phyloP scores from a whole-genome alignment of 768 basidiomycete species.

The Xanthoconium stramineum region DNA sequence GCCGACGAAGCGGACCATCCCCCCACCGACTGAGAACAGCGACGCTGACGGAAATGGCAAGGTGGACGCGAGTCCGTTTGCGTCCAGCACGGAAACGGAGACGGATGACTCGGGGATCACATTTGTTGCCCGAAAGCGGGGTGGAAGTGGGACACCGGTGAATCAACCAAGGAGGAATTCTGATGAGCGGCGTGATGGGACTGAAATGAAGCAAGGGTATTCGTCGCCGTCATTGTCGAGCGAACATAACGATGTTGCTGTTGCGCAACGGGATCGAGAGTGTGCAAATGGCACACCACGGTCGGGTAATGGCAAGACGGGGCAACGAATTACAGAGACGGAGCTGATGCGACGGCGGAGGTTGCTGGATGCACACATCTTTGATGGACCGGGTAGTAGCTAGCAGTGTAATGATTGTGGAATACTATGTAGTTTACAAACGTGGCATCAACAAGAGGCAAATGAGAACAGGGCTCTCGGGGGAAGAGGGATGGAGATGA shows the following conservation, averaged over 20 bases:
- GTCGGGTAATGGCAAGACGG: constrained; percentile 41
- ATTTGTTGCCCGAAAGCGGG: constrained; percentile 60
- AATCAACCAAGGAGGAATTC: constrained; percentile 19
- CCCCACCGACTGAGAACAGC: neutral
- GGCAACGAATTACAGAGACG: constrained; percentile 71
- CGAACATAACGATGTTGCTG: constrained; percentile 2
- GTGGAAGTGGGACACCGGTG: constrained; percentile 28
- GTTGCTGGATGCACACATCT: constrained; percentile 71
- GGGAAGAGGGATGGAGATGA: neutral
- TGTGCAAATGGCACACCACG: constrained; percentile 29
- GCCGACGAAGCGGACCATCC: constrained; percentile 20
- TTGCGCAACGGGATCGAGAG: constrained; percentile 21
- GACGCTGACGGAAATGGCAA: constrained; percentile 5
- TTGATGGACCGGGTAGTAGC: constrained; percentile 27
- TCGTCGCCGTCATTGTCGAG: constrained; percentile 8
- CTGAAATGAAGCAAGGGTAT: constrained; percentile 18
- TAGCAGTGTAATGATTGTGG: neutral
- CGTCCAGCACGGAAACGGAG: constrained; percentile 65
- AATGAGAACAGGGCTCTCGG: neutral
- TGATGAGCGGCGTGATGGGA: constrained; percentile 15
- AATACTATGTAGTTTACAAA: constrained; percentile 3
- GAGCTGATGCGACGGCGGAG: constrained; percentile 78
- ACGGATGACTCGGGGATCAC: constrained; percentile 69
- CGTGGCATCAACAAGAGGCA: neutral
- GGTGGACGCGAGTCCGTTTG: constrained; percentile 29